Evolutionary conservation across 768 basidiomycete species (phyloP).

Genomic region (Lactarius hatsudake): DNA sequence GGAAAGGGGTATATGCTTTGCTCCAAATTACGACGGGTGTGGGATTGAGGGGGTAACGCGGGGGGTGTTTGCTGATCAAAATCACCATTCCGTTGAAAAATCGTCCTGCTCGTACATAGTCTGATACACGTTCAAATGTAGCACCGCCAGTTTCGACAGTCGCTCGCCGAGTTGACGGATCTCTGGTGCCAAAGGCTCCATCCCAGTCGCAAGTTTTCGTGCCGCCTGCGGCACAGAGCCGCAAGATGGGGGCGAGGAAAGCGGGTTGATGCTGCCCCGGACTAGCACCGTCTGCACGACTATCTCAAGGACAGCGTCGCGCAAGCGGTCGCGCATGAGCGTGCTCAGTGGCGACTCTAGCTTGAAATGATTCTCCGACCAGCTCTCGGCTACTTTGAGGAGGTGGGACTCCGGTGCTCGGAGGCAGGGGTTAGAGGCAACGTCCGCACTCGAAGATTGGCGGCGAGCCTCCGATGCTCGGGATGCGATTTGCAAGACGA

Average conservation of each 20-base stretch:
- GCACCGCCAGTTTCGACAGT: conserved; percentile 65
- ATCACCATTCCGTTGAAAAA: conserved; percentile 36
- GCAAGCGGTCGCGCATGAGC: conserved; percentile 61
- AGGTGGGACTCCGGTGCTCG: conserved; percentile 40
- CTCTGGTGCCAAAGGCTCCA: conserved; percentile 72
- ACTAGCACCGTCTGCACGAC: conserved; percentile 50
- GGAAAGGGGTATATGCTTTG: conserved; percentile 22
- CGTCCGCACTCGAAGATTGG: background rate
- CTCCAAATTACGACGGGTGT: conserved; percentile 20
- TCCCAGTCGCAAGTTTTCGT: conserved; percentile 41
- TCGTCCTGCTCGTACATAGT: conserved; percentile 72
- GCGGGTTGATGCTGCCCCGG: conserved; percentile 39
- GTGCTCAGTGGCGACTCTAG: conserved; percentile 54
- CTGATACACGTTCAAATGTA: conserved; percentile 74
- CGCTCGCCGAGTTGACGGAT: conserved; percentile 66
- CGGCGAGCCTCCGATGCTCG: conserved; percentile 52
- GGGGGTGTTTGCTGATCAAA: conserved; percentile 2
- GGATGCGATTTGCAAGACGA: conserved; percentile 73
- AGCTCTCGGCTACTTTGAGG: conserved; percentile 61
- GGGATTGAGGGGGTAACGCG: conserved; percentile 19
- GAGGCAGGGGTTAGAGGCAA: conserved; percentile 9
- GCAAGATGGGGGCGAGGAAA: background rate
- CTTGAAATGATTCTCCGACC: conserved; percentile 68
- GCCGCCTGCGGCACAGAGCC: conserved; percentile 32
- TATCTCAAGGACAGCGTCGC: conserved; percentile 58